Base-by-base conservation (phyloP, 2,329 filamentous ascomycete species). In the Fusarium zealandicum region DNA sequence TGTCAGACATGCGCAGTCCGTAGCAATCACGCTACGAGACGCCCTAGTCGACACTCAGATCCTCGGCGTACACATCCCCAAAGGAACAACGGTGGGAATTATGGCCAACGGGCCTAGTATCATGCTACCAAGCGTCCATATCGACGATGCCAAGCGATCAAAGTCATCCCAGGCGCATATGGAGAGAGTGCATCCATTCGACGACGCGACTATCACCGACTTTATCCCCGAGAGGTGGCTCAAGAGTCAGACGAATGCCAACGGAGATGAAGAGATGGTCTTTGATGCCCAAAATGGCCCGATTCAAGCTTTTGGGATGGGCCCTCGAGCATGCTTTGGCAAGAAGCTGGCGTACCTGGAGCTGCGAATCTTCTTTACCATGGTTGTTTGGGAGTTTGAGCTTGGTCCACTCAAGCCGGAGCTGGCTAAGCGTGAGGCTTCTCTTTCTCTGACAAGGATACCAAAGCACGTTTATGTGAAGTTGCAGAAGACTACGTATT, bases 151-250 rank as follows among this genome's bases (percentile, higher is more conserved):
- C 3, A 54, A 56, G 22, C 38, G 57, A 32, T 57, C 63, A 2
- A 45, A 52, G 3, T 50, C 54, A 5, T 41, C 54, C 0, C 13
- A 32, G 0, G 47, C 37, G 1, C 46, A 57, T 1, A 49, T 47
- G 28, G 31, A 40, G 17, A 58, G 17, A 16, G 45, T 36, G 3
- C 40, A 51, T 17, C 35, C n/a, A 33, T 67, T 38, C 64, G 70
- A 70, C 3, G 57, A 70, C 28, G 53, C 36, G n/a, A 67, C 60
- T 31, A 57, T 51, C 39, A 59, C 25, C 28, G 36, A 53, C 1
- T 78, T 76, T 37, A 44, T 63, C 17, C 74, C 75, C 0, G 74
- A 77, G 50, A 57, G 73, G 5, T 77, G 75, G 75, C 63, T 76
- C 1, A 48, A 42, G 37, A 66, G 49, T 1, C 22, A 25, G 5